phyloP scores from a whole-genome alignment of 140 eudicot species.

The Stevia rebaudiana region DNA sequence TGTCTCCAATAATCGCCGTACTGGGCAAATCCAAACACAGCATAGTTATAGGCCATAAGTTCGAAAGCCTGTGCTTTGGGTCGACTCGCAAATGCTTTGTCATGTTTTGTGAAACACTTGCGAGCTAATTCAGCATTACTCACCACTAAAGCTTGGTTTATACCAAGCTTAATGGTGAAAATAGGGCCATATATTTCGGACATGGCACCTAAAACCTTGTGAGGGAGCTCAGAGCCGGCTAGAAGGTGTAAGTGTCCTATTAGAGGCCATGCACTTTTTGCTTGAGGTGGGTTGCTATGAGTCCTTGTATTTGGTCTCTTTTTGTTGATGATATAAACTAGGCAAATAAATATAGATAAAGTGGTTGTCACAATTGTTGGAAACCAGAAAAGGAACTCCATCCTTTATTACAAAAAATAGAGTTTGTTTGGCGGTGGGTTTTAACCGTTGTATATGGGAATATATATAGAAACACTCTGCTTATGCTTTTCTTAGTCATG shows the following conservation, averaged over 20 bases:
- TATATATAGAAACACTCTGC: too few relatives aligned
- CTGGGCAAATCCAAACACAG: not conserved
- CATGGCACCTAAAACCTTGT: conserved; percentile 21
- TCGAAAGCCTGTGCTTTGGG: not conserved
- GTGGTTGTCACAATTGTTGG: too few relatives aligned
- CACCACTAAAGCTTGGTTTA: conserved; percentile 20
- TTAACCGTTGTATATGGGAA: too few relatives aligned
- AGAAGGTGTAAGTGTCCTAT: conserved; percentile 37
- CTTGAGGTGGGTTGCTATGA: too few relatives aligned
- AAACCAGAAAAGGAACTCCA: too few relatives aligned
- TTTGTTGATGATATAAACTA: not conserved
- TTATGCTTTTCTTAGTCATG: too few relatives aligned
- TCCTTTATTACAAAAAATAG: too few relatives aligned
- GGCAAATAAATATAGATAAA: too few relatives aligned
- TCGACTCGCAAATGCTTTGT: conserved; percentile 16
- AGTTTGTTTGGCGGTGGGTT: too few relatives aligned
- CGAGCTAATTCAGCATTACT: conserved; percentile 25
- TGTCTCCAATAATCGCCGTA: not conserved
- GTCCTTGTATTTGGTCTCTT: not conserved
- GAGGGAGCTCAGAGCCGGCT: conserved; percentile 8
- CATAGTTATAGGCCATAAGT: not conserved
- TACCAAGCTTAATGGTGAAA: conserved; percentile 35
- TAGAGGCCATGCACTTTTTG: conserved; percentile 33
- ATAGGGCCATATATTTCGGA: conserved; percentile 29
- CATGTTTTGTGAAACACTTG: conserved; percentile 26